phyloP scores from a whole-genome alignment of 2,329 filamentous ascomycete genomes.

The Aspergillus ochraceus region DNA sequence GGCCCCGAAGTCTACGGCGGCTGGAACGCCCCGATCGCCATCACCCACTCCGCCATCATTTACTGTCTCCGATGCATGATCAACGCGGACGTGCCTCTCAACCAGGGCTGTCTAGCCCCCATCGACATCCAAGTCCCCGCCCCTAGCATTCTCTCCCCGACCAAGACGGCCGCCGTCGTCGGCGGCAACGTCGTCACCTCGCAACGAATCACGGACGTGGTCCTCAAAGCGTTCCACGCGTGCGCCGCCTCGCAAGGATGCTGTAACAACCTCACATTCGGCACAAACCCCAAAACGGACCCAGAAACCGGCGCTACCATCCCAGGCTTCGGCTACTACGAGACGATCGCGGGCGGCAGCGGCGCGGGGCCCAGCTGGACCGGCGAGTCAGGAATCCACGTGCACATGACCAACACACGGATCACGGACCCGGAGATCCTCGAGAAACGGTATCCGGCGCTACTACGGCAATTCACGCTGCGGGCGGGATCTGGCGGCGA shows the following conservation, averaged over 20 bases:
- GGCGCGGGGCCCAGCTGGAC: constrained; percentile 76
- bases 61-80: constrained; percentile 82
- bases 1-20: constrained; percentile 78
- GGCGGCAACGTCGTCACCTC: constrained; percentile 79
- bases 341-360: constrained; percentile 79
- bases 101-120: constrained; percentile 79
- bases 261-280: constrained; percentile 83
- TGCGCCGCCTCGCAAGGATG: constrained; percentile 78
- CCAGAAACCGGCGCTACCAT: constrained; percentile 55
- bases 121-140: constrained; percentile 71
- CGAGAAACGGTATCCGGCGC: constrained; percentile 74
- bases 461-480: constrained; percentile 71
- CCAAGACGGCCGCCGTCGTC: constrained; percentile 75
- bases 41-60: constrained; percentile 81
- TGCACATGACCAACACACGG: constrained; percentile 85
- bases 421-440: constrained; percentile 84
- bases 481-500: constrained; percentile 64
- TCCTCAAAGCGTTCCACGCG: constrained; percentile 76
- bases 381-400: constrained; percentile 75
- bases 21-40: constrained; percentile 77
- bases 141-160: constrained; percentile 71
- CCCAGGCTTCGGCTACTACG: constrained; percentile 84
- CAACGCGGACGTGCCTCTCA: constrained; percentile 77
- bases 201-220: constrained; percentile 80
- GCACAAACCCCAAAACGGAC: constrained; percentile 67